Percentiles rank a stretch among this genome's conserved stretches.
phyloP scores from a whole-genome alignment of 108 stramenopile genomes.

The Schizochytrium sp. region DNA sequence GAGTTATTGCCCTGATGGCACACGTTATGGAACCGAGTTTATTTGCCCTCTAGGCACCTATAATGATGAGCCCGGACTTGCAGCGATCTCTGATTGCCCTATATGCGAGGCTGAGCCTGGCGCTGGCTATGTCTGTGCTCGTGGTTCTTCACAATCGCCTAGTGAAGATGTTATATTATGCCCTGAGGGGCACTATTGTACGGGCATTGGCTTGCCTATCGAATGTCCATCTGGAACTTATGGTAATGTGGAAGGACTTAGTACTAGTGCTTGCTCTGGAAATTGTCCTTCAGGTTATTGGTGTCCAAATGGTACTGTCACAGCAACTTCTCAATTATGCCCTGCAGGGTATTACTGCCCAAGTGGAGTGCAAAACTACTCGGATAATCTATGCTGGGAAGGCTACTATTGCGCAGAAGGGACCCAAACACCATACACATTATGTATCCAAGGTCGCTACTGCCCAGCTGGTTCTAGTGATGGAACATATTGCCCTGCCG shows the following conservation, averaged over 20 bases:
- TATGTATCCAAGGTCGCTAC: conserved; percentile 1
- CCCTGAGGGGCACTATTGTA: conserved; percentile 1
- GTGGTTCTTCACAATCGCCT: not conserved
- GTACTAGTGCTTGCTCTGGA: not conserved
- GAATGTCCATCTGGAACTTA: not conserved
- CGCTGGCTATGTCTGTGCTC: not conserved
- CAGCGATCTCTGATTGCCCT: not conserved
- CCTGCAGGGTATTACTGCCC: conserved; percentile 7
- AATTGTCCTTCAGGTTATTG: not conserved
- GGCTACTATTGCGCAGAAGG: not conserved
- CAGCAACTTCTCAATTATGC: not conserved
- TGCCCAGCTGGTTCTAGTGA: not conserved
- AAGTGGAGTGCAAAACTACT: not conserved
- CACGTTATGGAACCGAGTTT: not conserved
- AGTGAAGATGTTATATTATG: conserved; percentile 9
- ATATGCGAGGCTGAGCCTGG: not conserved
- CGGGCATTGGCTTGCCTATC: not conserved
- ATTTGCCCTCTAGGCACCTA: conserved; percentile 45
- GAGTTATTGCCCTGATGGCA: conserved; percentile 29
- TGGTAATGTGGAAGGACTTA: not conserved
- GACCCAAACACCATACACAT: not conserved
- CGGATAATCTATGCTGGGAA: conserved; percentile 8
- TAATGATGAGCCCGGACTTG: not conserved
- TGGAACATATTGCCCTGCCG: not conserved
- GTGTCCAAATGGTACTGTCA: not conserved